These are phyloP conservation scores for Peronospora destructor DNA, from an alignment of 352 stramenopile genomes.

Conservation along the genomic window DNA sequence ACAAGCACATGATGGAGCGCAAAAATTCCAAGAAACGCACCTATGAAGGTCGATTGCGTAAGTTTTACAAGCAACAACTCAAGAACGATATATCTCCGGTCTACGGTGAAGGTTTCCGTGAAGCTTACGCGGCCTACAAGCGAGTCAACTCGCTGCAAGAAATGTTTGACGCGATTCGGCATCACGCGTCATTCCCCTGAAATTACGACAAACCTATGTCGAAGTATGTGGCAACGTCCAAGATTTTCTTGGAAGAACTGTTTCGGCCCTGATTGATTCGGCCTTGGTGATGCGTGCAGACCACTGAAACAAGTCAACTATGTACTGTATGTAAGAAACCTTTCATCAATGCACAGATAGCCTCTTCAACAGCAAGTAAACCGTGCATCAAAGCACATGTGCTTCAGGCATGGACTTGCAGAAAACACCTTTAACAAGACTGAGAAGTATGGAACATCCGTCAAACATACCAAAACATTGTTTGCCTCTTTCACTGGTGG, in stretches of 20 bases:
- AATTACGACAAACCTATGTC: background rate
- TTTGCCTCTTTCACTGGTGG: constrained; percentile 19
- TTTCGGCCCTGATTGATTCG: too few species aligned
- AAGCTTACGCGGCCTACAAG: constrained; percentile 56
- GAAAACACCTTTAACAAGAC: too few species aligned
- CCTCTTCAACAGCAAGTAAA: background rate
- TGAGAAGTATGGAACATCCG: too few species aligned
- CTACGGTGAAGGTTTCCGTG: constrained; percentile 65
- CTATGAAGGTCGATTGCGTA: constrained; percentile 41
- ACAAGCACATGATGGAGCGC: constrained; percentile 49
- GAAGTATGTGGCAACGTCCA: background rate
- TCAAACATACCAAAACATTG: too few species aligned
- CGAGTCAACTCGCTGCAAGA: constrained; percentile 53
- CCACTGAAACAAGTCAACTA: background rate
- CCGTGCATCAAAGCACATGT: background rate
- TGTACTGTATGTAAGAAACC: background rate
- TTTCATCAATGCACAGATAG: background rate
- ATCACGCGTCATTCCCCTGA: constrained; percentile 39
- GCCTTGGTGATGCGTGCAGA: background rate
- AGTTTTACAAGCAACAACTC: constrained; percentile 62
- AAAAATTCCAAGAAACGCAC: constrained; percentile 30
- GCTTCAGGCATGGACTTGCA: too few species aligned
- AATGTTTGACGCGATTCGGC: constrained; percentile 58
- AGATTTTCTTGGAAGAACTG: background rate
- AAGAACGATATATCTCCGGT: constrained; percentile 48